Conservation (phyloP, 78 protist genomes). For the Dictyostelium citrinum region DNA sequence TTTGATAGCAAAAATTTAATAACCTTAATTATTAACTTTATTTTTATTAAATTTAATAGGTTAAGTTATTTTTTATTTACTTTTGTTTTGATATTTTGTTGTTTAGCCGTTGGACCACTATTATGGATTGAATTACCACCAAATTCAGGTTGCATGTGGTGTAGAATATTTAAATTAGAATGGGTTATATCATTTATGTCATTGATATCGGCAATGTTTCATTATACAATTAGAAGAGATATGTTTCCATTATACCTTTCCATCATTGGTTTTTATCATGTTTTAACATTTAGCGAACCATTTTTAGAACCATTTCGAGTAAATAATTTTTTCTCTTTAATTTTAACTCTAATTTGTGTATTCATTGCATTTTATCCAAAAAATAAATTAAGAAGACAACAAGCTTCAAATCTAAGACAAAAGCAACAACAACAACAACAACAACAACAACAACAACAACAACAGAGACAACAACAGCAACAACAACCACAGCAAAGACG, state of each 20-base stretch:
- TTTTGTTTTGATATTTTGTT: constrained; percentile 26
- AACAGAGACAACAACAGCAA: neutral
- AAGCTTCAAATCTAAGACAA: neutral
- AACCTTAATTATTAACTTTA: too few relatives aligned
- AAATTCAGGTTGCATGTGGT: constrained; percentile 46
- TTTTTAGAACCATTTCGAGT: constrained; percentile 19
- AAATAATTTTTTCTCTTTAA: neutral
- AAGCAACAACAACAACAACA: neutral
- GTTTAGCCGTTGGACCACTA: constrained; percentile 66
- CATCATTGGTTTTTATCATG: constrained; percentile 17
- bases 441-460: neutral
- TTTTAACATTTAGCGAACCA: neutral
- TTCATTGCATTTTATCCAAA: constrained; percentile 20
- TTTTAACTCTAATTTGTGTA: neutral
- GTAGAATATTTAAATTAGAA: constrained; percentile 37
- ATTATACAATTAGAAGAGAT: constrained; percentile 56
- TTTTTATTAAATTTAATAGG: neutral
- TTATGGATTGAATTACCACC: constrained; percentile 19
- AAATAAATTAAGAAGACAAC: neutral
- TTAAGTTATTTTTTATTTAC: constrained; percentile 23
- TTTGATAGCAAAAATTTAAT: too few relatives aligned
- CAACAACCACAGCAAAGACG: neutral
- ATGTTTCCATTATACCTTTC: constrained; percentile 9
- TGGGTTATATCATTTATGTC: constrained; percentile 30
- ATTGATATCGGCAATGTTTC: constrained; percentile 23